These are phyloP conservation scores for Leptodontidium sp. DNA, from an alignment of 2,329 filamentous ascomycete species.

Conservation along the genomic window DNA sequence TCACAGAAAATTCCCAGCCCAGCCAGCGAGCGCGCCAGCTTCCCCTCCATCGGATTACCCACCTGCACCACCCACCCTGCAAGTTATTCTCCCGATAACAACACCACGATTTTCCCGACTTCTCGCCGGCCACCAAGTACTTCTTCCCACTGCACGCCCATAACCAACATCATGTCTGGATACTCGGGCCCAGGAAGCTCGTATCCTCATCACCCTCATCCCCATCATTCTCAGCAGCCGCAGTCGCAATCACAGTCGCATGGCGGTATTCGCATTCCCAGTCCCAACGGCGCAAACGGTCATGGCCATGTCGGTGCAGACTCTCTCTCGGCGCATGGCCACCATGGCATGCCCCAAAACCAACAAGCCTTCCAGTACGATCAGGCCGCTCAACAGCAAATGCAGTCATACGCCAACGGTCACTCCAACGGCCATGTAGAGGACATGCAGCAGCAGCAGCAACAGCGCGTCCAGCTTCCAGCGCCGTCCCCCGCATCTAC, in stretches of 20 bases:
- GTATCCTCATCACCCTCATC: constrained; percentile 14
- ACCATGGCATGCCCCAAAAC: constrained; percentile 26
- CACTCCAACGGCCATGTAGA: constrained; percentile 25
- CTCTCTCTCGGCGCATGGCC: constrained; percentile 20
- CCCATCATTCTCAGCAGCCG: constrained; percentile 1
- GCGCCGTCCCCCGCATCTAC: constrained; percentile 28
- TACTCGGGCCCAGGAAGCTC: constrained; percentile 30
- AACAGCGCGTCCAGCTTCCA: constrained; percentile 10
- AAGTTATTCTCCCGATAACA: constrained; percentile 13
- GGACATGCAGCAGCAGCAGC: constrained; percentile 25
- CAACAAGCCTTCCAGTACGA: constrained; percentile 29
- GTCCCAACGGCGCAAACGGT: constrained; percentile 7
- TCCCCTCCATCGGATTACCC: neutral
- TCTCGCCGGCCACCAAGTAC: constrained; percentile 33
- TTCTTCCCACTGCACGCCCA: constrained; percentile 8
- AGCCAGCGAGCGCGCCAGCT: neutral
- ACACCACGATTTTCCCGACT: constrained; percentile 33
- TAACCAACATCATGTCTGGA: constrained; percentile 30
- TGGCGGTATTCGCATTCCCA: neutral
- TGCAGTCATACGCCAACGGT: constrained; percentile 34
- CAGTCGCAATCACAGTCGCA: constrained; percentile 1
- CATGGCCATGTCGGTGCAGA: constrained; percentile 3
- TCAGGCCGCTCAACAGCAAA: constrained; percentile 24
- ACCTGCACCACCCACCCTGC: too few species aligned
- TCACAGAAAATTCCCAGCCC: neutral